These are phyloP conservation scores for Parietaria judaica DNA, from an alignment of 306 rosid genomes.

Conservation along the genomic window DNA sequence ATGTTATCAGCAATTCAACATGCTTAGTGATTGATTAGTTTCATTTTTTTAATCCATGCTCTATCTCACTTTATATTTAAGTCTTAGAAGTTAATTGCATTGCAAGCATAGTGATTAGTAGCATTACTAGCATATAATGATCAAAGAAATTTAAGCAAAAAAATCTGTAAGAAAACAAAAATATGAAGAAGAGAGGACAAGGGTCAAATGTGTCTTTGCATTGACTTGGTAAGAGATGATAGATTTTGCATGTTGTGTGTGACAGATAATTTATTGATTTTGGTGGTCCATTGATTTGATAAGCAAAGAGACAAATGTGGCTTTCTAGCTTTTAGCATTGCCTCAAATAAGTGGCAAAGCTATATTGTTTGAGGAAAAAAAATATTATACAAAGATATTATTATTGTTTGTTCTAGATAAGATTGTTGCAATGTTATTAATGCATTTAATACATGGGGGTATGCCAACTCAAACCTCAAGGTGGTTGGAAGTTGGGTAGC, in stretches of 20 bases:
- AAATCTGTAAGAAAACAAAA: not conserved
- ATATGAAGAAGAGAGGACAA: not conserved
- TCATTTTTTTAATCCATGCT: not conserved
- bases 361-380: constrained; percentile 27
- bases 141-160: not conserved
- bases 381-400: constrained; percentile 1
- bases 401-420: constrained; percentile 42
- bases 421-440: constrained; percentile 51
- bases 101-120: too few relatives aligned
- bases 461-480: constrained; percentile 40
- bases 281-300: constrained; percentile 35
- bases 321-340: constrained; percentile 21
- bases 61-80: too few relatives aligned
- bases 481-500: constrained; percentile 53
- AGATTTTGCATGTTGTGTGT: constrained; percentile 3
- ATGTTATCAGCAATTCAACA: constrained; percentile 8
- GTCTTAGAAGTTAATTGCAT: too few relatives aligned
- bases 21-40: constrained; percentile 21
- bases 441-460: constrained; percentile 44
- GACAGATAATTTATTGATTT: constrained; percentile 16
- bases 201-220: not conserved
- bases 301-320: constrained; percentile 20
- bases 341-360: constrained; percentile 26
- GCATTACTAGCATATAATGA: too few relatives aligned
- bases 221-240: not conserved